phyloP scores from a whole-genome alignment of 805 yeast species.

The Candida broadrunensis region DNA sequence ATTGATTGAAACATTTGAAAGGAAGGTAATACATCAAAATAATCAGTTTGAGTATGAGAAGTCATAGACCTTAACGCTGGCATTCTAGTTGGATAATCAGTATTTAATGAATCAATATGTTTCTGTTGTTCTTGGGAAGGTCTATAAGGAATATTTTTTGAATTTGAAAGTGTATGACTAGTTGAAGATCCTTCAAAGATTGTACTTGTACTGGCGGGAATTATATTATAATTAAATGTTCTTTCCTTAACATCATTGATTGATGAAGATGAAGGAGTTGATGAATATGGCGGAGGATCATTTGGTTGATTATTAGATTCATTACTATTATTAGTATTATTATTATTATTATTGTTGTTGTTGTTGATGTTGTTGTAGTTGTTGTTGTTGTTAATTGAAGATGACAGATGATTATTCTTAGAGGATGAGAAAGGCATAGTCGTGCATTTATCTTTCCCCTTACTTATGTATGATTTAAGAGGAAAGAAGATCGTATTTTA shows the following conservation, averaged over 20 bases:
- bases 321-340: no score
- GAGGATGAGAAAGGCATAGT: no score
- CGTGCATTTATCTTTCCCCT: no score
- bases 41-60: conserved; percentile 31
- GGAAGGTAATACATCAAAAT: conserved; percentile 62
- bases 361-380: no score
- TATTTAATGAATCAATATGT: conserved; percentile 26
- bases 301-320: background rate
- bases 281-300: background rate
- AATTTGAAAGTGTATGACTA: background rate
- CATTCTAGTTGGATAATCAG: conserved; percentile 4
- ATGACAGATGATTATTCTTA: no score
- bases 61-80: conserved; percentile 19
- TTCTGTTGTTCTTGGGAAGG: conserved; percentile 34
- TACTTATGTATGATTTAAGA: no score
- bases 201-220: background rate
- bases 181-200: background rate
- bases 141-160: conserved; percentile 26
- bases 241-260: background rate
- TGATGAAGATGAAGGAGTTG: no score
- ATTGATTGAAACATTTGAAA: conserved; percentile 64
- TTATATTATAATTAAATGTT: background rate
- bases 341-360: no score
- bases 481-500: no score
- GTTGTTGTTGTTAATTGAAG: no score